Base-by-base conservation (phyloP, 2,329 filamentous ascomycete genomes). In the Colletotrichum lindemuthianum region DNA sequence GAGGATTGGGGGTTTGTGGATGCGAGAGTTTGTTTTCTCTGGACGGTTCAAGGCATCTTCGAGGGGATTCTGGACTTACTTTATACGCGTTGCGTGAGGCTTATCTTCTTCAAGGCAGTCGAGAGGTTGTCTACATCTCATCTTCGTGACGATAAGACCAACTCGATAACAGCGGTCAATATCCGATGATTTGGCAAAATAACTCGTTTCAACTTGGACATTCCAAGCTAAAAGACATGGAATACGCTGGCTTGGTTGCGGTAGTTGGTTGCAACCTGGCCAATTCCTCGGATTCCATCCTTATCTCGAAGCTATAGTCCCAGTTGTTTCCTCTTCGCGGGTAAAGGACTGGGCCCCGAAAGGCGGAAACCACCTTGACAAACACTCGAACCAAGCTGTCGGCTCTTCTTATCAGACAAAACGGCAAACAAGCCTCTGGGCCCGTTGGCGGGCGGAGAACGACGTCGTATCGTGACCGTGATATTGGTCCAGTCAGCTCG, bases 381-480 rank as follows among this genome's bases (percentile, higher is more conserved):
- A 53, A 24, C 24, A 24, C 24, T 10, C 24, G 50, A 44, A 40
- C 43, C 13, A 24, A 51, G 12, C 47, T 9, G 12, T 45, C 24
- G 47, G 40, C 43, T 65, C n/a, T 57, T 45, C 58, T 65, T 65
- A 65, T 65, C 58, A 57, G 47, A 44, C 24, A 24, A 4, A 24
- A 24, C 45, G 40, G 45, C 41, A 51, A 48, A 34, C 34, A 24
- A 24, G 4, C 24, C 24, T 24, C 24, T 24, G 24, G 24, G 24
- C 24, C 24, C 24, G 24, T 24, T 24, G 24, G 4, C 24, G 24
- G 24, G 24, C 24, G 24, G 24, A 52, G n/a, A 40, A 43, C 44
- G 54, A 57, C 36, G 24, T 57, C 34, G 54, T 39, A 50, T 24
- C n/a, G 36, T 15, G 36, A 36, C 45, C 45, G 9, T 37, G 39